These are phyloP conservation scores for Galerina marginata DNA, from an alignment of 768 basidiomycete species.

Conservation along the genomic window DNA sequence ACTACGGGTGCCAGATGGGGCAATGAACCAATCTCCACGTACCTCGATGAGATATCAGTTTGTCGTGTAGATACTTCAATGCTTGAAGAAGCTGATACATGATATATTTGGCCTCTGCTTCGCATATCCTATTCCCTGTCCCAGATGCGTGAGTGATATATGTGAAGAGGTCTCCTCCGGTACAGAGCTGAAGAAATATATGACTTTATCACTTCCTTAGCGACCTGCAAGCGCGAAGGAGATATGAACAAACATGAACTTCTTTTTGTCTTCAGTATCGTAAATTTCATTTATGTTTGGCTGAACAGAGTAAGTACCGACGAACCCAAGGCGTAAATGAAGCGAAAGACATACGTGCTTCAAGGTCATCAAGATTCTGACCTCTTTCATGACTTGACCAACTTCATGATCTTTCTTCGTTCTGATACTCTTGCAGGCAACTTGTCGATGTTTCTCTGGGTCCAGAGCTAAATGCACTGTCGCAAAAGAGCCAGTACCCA, in stretches of 20 bases:
- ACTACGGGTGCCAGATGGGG: conserved; percentile 1
- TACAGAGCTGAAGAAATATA: conserved; percentile 85
- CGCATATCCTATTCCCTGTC: conserved; percentile 58
- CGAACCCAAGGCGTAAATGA: neutral
- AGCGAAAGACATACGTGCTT: conserved; percentile 59
- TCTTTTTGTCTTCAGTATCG: conserved; percentile 65
- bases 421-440: conserved; percentile 84
- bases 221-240: neutral
- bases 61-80: conserved; percentile 71
- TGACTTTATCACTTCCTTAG: conserved; percentile 46
- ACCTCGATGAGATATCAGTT: conserved; percentile 83
- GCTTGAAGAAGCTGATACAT: conserved; percentile 81
- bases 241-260: conserved; percentile 54
- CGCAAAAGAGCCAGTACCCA: conserved; percentile 84
- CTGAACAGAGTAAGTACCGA: conserved; percentile 38
- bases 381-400: conserved; percentile 76
- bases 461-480: conserved; percentile 82
- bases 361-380: conserved; percentile 70
- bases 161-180: conserved; percentile 87
- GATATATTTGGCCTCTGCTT: conserved; percentile 85
- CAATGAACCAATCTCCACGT: conserved; percentile 18
- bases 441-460: conserved; percentile 65
- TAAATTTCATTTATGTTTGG: conserved; percentile 84
- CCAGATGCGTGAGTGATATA: conserved; percentile 72
- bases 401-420: conserved; percentile 63